Evolutionary conservation across 371 early-diverging fungal genomes (phyloP).

Genomic region (Mortierella sp.): DNA sequence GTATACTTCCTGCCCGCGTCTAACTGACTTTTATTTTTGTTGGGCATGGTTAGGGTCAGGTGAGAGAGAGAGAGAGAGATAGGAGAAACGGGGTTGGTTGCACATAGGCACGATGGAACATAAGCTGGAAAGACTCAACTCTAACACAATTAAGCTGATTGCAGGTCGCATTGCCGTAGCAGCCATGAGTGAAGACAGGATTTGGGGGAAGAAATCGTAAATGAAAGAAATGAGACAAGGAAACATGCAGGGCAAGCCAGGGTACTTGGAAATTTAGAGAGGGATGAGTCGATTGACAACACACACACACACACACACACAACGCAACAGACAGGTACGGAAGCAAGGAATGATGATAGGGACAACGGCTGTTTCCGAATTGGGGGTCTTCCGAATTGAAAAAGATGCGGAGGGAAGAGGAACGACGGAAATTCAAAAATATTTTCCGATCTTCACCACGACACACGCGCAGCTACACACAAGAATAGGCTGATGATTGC

Average conservation of each 20-base stretch:
- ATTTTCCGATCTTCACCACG: neutral
- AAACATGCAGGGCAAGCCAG: neutral
- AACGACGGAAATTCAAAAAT: constrained; percentile 10
- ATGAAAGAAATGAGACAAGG: neutral
- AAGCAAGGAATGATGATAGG: neutral
- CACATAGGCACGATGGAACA: no score
- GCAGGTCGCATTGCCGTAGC: neutral
- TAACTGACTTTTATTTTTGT: no score
- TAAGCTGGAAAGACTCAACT: constrained; percentile 4
- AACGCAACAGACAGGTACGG: neutral
- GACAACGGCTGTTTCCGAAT: constrained; percentile 4
- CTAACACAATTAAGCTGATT: neutral
- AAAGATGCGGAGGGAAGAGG: constrained; percentile 9
- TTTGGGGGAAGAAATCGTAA: neutral
- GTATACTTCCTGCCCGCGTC: no score
- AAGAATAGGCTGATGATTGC: neutral
- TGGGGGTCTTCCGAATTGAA: constrained; percentile 5
- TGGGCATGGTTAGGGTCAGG: neutral
- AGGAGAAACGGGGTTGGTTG: neutral
- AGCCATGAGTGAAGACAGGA: neutral
- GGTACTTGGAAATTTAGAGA: neutral
- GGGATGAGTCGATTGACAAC: neutral
- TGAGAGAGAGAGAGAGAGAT: neutral
- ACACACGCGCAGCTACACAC: neutral
- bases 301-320: neutral